Base-by-base conservation (phyloP, 2,329 filamentous ascomycete species). In the Neofusicoccum parvum region DNA sequence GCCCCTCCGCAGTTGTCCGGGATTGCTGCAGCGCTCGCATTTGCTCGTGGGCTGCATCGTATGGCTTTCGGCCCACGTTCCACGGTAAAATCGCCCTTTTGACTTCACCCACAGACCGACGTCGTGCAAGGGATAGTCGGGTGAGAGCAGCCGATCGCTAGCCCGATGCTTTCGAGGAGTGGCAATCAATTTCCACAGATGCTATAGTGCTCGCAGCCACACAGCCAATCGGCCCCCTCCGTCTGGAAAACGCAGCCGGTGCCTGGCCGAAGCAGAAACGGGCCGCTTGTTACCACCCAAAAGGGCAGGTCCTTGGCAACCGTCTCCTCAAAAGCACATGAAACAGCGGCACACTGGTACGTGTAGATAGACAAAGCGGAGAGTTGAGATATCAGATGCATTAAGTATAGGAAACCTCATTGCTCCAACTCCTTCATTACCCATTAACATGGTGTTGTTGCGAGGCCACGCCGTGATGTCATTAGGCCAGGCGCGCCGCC, bases 81-180 rank as follows among this genome's bases (percentile, higher is more conserved):
- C 56, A 60, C 56, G 56, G 56, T 14, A 60, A 60, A 60, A 60
- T 48, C 6, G 10, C 11, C 7, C 32, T 34, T 46, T 34, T 59
- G 56, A 48, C 56, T 39, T 48, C 56, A 48, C 23, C 56, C 56
- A 60, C 12, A 17, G 14, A 17, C 41, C 54, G n/a, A 23, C 17
- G 56, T 60, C 43, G 56, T 60, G 56, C 56, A 60, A 60, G 56
- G 56, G 56, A 60, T 60, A 60, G 12, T 17, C 56, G 56, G 27
- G 17, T 17, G 14, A 11, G 20, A 48, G 41, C 39, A 27, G 56
- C 56, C 43, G 56, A 60, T 60, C 56, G n/a, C 56, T 48, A 45
- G 12, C 27, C 54, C 53, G 41, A 11, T 46, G 39, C 12, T 17
- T 17, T 46, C 32, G 54, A 41, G 34, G 54, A 59, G 54, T 45